These are phyloP conservation scores for Alisma plantagoaquatica DNA, from an alignment of 106 monocot genomes.

Conservation along the genomic window DNA sequence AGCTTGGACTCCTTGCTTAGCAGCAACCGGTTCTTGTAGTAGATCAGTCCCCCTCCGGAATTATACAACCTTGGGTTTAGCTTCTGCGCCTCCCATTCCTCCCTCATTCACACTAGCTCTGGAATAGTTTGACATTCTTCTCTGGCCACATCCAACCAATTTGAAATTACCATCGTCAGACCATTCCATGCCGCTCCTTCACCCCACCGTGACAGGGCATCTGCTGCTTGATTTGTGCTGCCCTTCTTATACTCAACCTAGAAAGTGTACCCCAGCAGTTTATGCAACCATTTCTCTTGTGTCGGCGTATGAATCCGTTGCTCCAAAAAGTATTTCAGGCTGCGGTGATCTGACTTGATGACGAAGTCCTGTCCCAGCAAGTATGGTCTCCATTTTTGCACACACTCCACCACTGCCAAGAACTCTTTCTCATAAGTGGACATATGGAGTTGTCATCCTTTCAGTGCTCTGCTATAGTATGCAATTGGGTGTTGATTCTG, in stretches of 20 bases:
- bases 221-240: background rate
- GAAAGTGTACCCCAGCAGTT: background rate
- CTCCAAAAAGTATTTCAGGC: background rate
- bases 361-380: background rate
- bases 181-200: too few species aligned
- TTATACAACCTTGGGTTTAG: background rate
- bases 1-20: too few species aligned
- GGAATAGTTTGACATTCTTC: too few species aligned
- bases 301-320: background rate
- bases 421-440: conserved; percentile 2
- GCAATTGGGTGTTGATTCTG: background rate
- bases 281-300: background rate
- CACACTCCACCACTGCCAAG: background rate
- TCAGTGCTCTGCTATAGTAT: background rate
- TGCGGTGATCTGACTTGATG: background rate
- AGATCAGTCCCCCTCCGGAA: background rate
- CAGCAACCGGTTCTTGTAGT: too few species aligned
- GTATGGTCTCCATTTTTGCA: conserved; percentile 4
- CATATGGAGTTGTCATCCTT: background rate
- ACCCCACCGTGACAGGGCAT: too few species aligned
- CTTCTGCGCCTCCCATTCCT: background rate
- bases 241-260: background rate
- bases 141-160: too few species aligned
- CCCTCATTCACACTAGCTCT: background rate
- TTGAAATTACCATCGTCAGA: too few species aligned